A percentile compares a stretch with the other conserved stretches of the same genome.
phyloP scores from a whole-genome alignment of 768 basidiomycete species.

The Artomyces pyxidatus region DNA sequence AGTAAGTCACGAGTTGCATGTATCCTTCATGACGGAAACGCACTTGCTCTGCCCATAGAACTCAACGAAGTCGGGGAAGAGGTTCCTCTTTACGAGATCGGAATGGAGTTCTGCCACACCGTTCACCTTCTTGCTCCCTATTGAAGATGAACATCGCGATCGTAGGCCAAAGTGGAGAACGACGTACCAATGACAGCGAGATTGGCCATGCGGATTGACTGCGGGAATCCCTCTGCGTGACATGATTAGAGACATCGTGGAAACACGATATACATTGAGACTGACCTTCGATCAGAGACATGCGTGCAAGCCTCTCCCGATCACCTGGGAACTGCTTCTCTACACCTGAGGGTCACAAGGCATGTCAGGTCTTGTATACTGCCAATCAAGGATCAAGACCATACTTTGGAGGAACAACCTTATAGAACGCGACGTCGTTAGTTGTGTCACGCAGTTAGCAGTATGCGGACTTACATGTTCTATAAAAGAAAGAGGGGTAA shows the following conservation, averaged over 20 bases:
- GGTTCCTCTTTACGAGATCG: slow-evolving; percentile 76
- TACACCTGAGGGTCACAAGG: slow-evolving; percentile 44
- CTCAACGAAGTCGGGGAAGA: slow-evolving; percentile 89
- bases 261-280: not conserved
- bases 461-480: slow-evolving; percentile 39
- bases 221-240: slow-evolving; percentile 66
- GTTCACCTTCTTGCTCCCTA: slow-evolving; percentile 79
- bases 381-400: no score
- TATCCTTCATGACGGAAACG: not conserved
- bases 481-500: slow-evolving; percentile 13
- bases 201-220: slow-evolving; percentile 87
- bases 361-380: no score
- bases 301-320: slow-evolving; percentile 65
- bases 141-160: slow-evolving; percentile 4
- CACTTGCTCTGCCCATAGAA: slow-evolving; percentile 81
- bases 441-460: not conserved
- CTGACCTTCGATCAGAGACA: slow-evolving; percentile 88
- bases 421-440: slow-evolving; percentile 7
- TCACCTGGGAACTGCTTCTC: slow-evolving; percentile 89
- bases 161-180: slow-evolving; percentile 8
- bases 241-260: not conserved
- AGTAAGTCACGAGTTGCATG: not conserved
- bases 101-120: slow-evolving; percentile 97
- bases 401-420: slow-evolving; percentile 66
- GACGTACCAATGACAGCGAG: slow-evolving; percentile 71